Evolutionary conservation across 139 green algal species (phyloP), one percentile per base, ranked within the genome.

Genomic region (Zygnema circumcarinatum): DNA sequence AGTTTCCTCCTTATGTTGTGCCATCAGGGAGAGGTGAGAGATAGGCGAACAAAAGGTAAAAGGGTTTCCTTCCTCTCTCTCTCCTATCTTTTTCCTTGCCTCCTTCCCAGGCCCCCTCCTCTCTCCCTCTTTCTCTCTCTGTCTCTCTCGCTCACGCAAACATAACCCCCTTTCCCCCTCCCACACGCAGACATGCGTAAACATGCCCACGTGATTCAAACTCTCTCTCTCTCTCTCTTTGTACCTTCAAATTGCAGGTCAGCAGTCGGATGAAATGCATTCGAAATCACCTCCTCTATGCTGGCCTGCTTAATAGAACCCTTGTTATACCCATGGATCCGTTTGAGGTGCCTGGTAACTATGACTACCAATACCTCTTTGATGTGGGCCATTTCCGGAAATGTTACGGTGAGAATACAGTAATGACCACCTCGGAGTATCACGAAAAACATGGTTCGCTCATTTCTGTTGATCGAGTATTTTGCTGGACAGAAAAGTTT

Each of bases 321-420:
- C 69, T 78, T 41, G 69, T 78, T 25, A 25, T 78, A 40, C 69
- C 69, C 35, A 39, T 52, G 35, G 69, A 40, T 41, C 3, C 16
- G 3, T 11, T 11, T 41, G 69, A 78, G 69, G 11, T 78, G 3
- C 36, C 36, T 25, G 36, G 16, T 25, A 40, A 39, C 11, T 40
- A 41, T 41, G 69, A 78, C 69, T 78, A 52, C 69, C 69, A 41
- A 78, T 41, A 52, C 16, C 7, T 78, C 16, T 78, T 78, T 78
- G 69, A 78, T 41, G 16, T 78, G 7, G 69, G 11, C 11, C 7
- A 78, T 41, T 39, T 41, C 69, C 69, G 69, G 11, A 39, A 11
- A 11, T 78, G 69, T 41, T 78, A 52, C 69, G 69, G 69, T 41
- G 69, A 78, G 11, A 78, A 78, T 25, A 78, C 69, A 39, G 16